Evolutionary conservation across 331 rosid species (phyloP), one percentile per base, ranked within the genome.

Genomic region (Pyracantha coccinea): DNA sequence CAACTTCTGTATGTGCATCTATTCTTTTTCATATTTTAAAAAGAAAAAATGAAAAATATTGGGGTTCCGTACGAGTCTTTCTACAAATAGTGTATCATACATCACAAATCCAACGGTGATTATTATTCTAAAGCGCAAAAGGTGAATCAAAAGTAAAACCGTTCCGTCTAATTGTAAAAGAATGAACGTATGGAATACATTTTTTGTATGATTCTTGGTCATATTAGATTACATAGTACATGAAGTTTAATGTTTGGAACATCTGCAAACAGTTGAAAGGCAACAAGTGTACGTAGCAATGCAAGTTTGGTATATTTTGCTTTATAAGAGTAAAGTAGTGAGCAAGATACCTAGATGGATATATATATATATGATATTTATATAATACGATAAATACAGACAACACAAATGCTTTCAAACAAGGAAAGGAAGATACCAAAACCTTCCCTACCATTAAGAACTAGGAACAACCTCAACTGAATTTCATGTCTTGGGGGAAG

Each of bases 361-460:
- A 47, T 0, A 47, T 47, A 16, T 6, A 9, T 10, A n/a, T 44
- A 44, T 7, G 50, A 27, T 9, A 44, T 50, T 0, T 50, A 52
- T 52, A 52, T 52, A 52, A 52, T 52, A 15, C 17, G 15, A 41
- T 53, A 17, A 53, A 53, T 47, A 20, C 15, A 58, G 23, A 14
- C 10, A 23, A 20, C 21, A n/a, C 58, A 83, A 66, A 85, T 79
- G 87, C 96, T 85, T 90, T 80, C 75, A 77, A 70, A 77, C n/a
- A 8, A 83, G 88, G 97, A 85, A 92, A 92, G 74, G 93, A 87
- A 95, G 99, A 95, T 92, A 83, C 99, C 96, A 84, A 95, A 87
- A 87, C 97, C 93, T 89, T 79, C 80, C 80, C 84, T 47, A 82
- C 81, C 83, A 85, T 78, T 66, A 31, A 53, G 81, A 80, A 69